Base-by-base conservation (phyloP, 768 basidiomycete species). In the Rhizopogon vulgaris region DNA sequence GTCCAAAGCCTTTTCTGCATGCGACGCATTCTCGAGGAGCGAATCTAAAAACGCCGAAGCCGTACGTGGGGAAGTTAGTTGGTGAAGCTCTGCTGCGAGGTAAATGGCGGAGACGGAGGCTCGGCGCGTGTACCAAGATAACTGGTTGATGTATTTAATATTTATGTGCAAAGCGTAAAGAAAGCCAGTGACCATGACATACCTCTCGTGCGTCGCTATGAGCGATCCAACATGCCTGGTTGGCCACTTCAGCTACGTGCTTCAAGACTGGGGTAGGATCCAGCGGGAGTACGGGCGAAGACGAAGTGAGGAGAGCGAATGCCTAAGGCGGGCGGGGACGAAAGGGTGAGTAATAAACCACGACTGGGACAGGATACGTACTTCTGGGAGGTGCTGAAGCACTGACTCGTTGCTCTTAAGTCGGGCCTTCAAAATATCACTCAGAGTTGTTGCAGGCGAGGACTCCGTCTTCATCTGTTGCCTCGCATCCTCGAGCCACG, bases 71-170 rank as follows among this genome's bases (percentile, higher is more conserved):
- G 90, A 92, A 0, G 80, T 77, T n/a, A 93, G 62, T 62, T 93
- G 90, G 60, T 91, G 90, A 14, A 93, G 71, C 68, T 92, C 90
- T 55, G 87, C 80, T n/a, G 85, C 82, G 12, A 79, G 73, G 58
- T 92, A 93, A 12, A 87, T 70, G 1, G 78, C 74, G 6, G 85
- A 81, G 28, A 91, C 60, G 1, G 85, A 78, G 0, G 78, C 80
- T 32, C 90, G 74, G 34, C 73, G 78, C 6, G 82, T 70, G 64
- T 90, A 90, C 90, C 90, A 92, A 7, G 78, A 72, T 48, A 81
- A 69, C 89, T 90, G 50, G 10, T 30, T 36, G 14, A 17, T 6
- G 37, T 11, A 17, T 14, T 8, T 22, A 43, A 12, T 27, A 14
- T 1, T 3, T 6, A 10, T 3, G 22, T 22, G 22, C 22, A 22